Percentiles rank a stretch among this genome's conserved stretches.
These are phyloP conservation scores for Cercospora citrullina DNA, from an alignment of 2,329 filamentous ascomycete genomes.

Conservation along the genomic window DNA sequence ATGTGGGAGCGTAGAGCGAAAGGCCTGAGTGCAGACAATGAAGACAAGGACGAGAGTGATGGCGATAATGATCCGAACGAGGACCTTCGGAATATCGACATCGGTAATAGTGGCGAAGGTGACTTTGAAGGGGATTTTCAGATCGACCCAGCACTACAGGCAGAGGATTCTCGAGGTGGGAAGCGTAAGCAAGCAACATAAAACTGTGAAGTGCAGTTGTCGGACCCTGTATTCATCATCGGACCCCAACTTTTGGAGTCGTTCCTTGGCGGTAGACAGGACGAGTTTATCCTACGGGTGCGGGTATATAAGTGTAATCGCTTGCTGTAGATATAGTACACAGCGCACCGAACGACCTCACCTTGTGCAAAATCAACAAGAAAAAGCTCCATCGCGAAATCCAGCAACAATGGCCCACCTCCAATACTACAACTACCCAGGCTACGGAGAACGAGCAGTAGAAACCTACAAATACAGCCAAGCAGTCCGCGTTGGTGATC, in stretches of 20 bases:
- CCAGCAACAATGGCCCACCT: conserved; percentile 40
- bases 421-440: conserved; percentile 43
- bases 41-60: conserved; percentile 18
- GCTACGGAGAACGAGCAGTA: background rate
- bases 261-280: background rate
- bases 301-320: background rate
- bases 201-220: background rate
- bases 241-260: background rate
- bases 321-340: background rate
- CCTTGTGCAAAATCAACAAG: background rate
- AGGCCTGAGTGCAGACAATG: conserved; percentile 20
- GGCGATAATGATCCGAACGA: conserved; percentile 18
- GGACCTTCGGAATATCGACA: conserved; percentile 15
- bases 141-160: conserved; percentile 4
- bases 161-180: background rate
- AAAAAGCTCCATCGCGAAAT: background rate
- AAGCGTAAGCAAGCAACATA: background rate
- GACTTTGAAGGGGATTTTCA: conserved; percentile 12
- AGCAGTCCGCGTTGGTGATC: background rate
- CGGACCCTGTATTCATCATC: background rate
- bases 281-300: background rate
- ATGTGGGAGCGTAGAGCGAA: conserved; percentile 20
- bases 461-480: background rate
- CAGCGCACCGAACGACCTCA: too few relatives aligned
- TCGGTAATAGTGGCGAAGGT: conserved; percentile 14